These are phyloP conservation scores for cucumber (Cucumis sativus) DNA, from an alignment of 306 rosid genomes.

Conservation along the genomic window Cucumber_9930_V3 NC_026656.2:18149501-18150000, in stretches of 20 bases:
- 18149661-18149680: constrained; percentile 42
- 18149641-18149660: constrained; percentile 55
- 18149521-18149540: constrained; percentile 36
- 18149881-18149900: constrained; percentile 43
- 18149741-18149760: constrained; percentile 38
- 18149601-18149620: constrained; percentile 35
- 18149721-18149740: constrained; percentile 34
- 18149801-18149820: constrained; percentile 49
- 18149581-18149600: constrained; percentile 34
- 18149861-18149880: constrained; percentile 63
- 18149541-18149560: constrained; percentile 42
- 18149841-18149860: constrained; percentile 49
- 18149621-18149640: constrained; percentile 50
- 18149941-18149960: constrained; percentile 41
- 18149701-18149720: constrained; percentile 41
- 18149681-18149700: constrained; percentile 34
- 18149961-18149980: constrained; percentile 48
- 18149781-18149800: constrained; percentile 37
- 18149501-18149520: constrained; percentile 26
- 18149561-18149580: constrained; percentile 32
- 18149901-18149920: constrained; percentile 40
- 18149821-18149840: constrained; percentile 42
- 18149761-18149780: constrained; percentile 47
- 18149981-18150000: constrained; percentile 51
- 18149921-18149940: constrained; percentile 39